Base-by-base conservation (phyloP, 192 early-diverging fungal genomes). In the Geranomyces michiganensis region DNA sequence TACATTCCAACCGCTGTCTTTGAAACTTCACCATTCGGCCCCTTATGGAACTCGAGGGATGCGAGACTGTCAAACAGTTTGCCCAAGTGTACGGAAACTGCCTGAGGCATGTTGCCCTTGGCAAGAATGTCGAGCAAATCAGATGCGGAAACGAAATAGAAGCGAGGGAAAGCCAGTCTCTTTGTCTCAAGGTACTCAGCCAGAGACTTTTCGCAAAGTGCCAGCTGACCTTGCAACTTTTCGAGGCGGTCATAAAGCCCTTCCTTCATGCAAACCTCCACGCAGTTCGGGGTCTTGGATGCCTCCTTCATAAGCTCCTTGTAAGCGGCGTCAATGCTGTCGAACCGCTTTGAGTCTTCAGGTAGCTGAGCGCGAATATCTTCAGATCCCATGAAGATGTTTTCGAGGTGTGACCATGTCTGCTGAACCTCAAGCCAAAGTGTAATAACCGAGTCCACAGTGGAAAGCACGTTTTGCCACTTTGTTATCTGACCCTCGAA, bases 1-100 rank as follows among this genome's bases (percentile, higher is more conserved):
- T 82, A 88, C 87, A 89, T 89, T 29, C 87, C 87, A 61, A 88
- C 79, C 4, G 87, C 87, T 8, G 79, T 87, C 55, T 89, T 89
- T 0, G 84, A 87, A 13, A 74, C 53, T 46, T 88, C 82, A 15
- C 82, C 85, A 45, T 71, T 74, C 15, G 76, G 77, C 26, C 77
- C 74, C 32, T 80, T 79, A 24, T 77, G 33, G 66, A 89, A 89
- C 68, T 89, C 78, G 19, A 89, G 73, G 10, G 81, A 51, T 2
- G 86, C 71, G 43, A 89, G 79, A 64, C 79, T 83, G 62, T 89
- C 87, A 63, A 88, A 89, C 21, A 89, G 77, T 65, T 89, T 89
- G 53, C 83, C 79, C 29, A 89, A 65, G 62, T 89, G 87, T 3
- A 81, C 74, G 1, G 84, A 83, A 15, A 89, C 87, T 31, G 74